Evolutionary conservation across 768 basidiomycete species (phyloP).

Genomic region (Tephrocybe sp.): DNA sequence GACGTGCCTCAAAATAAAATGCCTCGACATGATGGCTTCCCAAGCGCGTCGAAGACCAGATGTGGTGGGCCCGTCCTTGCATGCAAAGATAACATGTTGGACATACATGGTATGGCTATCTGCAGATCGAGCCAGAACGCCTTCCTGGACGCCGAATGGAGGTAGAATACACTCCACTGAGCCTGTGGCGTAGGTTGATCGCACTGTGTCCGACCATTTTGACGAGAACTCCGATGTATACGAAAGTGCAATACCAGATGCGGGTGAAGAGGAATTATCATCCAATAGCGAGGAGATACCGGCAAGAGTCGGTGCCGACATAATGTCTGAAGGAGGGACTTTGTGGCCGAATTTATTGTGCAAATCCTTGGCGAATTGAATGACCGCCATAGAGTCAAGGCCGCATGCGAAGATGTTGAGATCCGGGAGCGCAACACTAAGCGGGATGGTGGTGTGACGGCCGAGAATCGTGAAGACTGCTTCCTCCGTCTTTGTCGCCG

Average conservation of each 20-base stretch:
- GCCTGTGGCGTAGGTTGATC: constrained; percentile 12
- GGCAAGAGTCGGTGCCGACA: constrained; percentile 27
- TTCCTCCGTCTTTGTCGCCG: constrained; percentile 14
- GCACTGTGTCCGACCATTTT: constrained; percentile 15
- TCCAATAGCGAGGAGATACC: constrained; percentile 21
- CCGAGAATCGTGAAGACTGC: constrained; percentile 23
- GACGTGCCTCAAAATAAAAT: constrained; percentile 28
- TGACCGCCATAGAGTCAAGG: constrained; percentile 30
- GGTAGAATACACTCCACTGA: constrained; percentile 33
- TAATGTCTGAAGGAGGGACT: constrained; percentile 27
- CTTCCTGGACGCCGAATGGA: constrained; percentile 47
- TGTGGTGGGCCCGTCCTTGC: constrained; percentile 22
- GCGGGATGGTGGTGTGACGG: constrained; percentile 19
- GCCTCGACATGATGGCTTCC: constrained; percentile 25
- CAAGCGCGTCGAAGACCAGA: constrained; percentile 31
- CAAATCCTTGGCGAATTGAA: constrained; percentile 27
- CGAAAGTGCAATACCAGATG: background rate
- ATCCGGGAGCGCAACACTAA: constrained; percentile 19
- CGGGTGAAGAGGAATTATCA: background rate
- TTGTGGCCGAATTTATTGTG: constrained; percentile 18
- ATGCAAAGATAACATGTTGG: constrained; percentile 39
- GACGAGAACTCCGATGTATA: constrained; percentile 14
- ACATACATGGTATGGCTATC: constrained; percentile 39
- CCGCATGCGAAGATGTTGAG: constrained; percentile 32
- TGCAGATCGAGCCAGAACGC: constrained; percentile 41